A percentile compares a stretch with the other conserved stretches of the same genome.
Evolutionary conservation across 2,329 filamentous ascomycete species (phyloP).

Genomic region (Cercospora zeina): DNA sequence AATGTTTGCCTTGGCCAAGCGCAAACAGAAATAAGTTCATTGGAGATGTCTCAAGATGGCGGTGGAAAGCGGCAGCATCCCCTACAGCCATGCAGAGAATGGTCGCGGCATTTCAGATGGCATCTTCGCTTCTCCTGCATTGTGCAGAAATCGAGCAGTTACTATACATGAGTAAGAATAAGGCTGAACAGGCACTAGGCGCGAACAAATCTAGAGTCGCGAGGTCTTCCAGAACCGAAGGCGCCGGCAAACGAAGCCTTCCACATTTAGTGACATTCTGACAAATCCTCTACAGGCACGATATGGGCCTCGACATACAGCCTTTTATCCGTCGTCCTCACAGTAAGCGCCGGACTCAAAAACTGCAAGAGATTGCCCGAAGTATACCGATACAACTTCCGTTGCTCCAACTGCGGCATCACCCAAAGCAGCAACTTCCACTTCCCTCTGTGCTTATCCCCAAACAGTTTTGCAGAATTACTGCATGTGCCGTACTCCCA

Average conservation of each 20-base stretch:
- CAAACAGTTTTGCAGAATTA: conserved; percentile 16
- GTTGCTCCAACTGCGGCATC: conserved; percentile 19
- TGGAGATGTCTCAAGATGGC: background rate
- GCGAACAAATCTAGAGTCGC: no score
- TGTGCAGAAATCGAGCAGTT: no score
- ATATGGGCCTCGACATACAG: conserved; percentile 25
- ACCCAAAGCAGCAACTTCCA: conserved; percentile 21
- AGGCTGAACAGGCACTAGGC: no score
- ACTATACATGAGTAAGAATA: no score
- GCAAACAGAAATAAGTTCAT: background rate
- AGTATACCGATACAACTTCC: conserved; percentile 18
- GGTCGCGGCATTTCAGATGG: no score
- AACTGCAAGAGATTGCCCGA: conserved; percentile 15
- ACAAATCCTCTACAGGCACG: background rate
- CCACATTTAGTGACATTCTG: no score
- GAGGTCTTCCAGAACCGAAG: background rate
- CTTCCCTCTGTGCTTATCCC: background rate
- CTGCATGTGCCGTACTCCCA: conserved; percentile 3
- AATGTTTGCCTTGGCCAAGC: background rate
- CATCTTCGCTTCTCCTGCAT: no score
- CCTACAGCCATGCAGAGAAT: background rate
- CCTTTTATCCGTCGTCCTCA: conserved; percentile 12
- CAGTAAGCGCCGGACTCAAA: conserved; percentile 4
- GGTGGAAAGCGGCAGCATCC: background rate
- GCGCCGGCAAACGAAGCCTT: no score